Conservation (phyloP, 2,329 filamentous ascomycete species). For the Cladosporium sp. region DNA sequence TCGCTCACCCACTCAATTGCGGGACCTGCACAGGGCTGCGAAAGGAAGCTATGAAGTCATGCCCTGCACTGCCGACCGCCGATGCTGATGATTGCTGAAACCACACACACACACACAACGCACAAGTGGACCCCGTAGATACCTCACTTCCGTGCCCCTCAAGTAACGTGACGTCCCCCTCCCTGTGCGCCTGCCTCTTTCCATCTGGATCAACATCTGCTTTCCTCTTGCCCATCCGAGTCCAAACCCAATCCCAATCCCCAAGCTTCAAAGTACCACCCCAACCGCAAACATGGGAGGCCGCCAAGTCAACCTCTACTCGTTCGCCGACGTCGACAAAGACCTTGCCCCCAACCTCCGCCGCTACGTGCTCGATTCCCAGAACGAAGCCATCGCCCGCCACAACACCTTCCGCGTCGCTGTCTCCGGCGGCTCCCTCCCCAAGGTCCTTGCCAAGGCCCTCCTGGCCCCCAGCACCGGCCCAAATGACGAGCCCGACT, state of each 20-base stretch:
- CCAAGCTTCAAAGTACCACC: background rate
- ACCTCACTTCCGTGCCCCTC: constrained; percentile 5
- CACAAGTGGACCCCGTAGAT: background rate
- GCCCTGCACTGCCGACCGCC: background rate
- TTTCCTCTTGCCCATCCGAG: background rate
- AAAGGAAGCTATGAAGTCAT: constrained; percentile 11
- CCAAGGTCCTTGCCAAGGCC: constrained; percentile 79
- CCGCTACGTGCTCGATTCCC: constrained; percentile 74
- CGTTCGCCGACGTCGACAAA: constrained; percentile 67
- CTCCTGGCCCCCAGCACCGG: constrained; percentile 56
- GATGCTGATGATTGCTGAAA: background rate
- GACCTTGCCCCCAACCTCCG: constrained; percentile 74
- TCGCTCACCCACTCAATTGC: too few relatives aligned
- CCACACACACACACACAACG: background rate
- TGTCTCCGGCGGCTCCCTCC: constrained; percentile 90
- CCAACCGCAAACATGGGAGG: constrained; percentile 27
- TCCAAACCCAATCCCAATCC: background rate
- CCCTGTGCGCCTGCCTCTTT: background rate
- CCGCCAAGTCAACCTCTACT: constrained; percentile 62
- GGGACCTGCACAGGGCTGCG: background rate
- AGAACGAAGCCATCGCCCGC: constrained; percentile 73
- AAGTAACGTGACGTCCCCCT: constrained; percentile 9
- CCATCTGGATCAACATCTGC: constrained; percentile 4
- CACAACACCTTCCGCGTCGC: constrained; percentile 86
- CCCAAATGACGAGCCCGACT: constrained; percentile 64